Percentiles rank a stretch among this genome's conserved stretches.
Evolutionary conservation across 805 yeast species (phyloP).

Genomic region (Metschnikowia proteae): DNA sequence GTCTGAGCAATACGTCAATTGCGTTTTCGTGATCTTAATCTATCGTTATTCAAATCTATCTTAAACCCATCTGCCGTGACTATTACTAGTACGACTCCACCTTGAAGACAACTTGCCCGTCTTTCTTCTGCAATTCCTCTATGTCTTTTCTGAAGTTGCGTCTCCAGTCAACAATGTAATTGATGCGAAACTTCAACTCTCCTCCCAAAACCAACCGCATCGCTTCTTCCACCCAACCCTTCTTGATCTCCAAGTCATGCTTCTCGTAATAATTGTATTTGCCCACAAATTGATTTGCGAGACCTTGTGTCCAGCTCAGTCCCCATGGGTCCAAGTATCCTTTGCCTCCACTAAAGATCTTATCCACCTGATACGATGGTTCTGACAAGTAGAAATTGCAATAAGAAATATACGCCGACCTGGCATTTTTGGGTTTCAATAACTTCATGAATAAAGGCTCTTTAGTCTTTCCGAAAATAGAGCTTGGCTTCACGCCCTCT

Average conservation of each 20-base stretch:
- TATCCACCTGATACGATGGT: slow-evolving; percentile 36
- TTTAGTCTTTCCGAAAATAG: slow-evolving; percentile 24
- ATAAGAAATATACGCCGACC: slow-evolving; percentile 32
- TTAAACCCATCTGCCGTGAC: background rate
- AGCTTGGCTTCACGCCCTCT: slow-evolving; percentile 8
- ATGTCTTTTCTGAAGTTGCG: slow-evolving; percentile 29
- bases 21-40: too few relatives aligned
- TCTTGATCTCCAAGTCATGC: slow-evolving; percentile 23
- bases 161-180: slow-evolving; percentile 37
- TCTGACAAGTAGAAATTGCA: slow-evolving; percentile 28
- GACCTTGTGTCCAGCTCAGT: slow-evolving; percentile 28
- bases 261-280: slow-evolving; percentile 36
- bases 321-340: slow-evolving; percentile 33
- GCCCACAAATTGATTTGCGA: slow-evolving; percentile 28
- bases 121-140: slow-evolving; percentile 24
- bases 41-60: too few relatives aligned
- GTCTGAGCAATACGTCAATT: too few relatives aligned
- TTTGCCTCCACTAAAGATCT: slow-evolving; percentile 20
- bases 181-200: slow-evolving; percentile 30
- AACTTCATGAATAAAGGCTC: slow-evolving; percentile 34
- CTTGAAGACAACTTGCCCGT: slow-evolving; percentile 33
- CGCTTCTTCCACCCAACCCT: slow-evolving; percentile 36
- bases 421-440: slow-evolving; percentile 34
- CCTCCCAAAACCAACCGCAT: slow-evolving; percentile 24
- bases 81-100: slow-evolving; percentile 33